Base-by-base conservation (phyloP, 2,329 filamentous ascomycete species). In the Diaporthe helianthi region DNA sequence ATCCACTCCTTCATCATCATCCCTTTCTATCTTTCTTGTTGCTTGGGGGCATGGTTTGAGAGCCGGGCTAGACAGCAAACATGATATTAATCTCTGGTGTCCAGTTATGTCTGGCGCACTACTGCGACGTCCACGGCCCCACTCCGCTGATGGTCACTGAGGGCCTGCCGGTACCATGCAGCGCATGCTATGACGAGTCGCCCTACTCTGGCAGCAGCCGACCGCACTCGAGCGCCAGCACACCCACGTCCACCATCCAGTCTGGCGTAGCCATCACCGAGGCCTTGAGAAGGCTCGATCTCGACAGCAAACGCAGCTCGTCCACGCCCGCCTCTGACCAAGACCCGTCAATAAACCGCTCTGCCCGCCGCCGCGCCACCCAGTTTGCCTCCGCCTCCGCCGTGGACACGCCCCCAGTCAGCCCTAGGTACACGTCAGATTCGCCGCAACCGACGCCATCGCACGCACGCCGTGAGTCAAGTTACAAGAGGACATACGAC, bases 71-170 rank as follows among this genome's bases (percentile, higher is more conserved):
- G 64, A 41, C 47, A 61, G 31, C 44, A 54, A 68, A 29, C 69
- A 76, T 72, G 71, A 76, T 81, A 76, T 81, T 84, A 76, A 84
- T 78, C 26, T 76, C 78, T 19, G 74, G 77, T 61, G 73, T 88
- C 69, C 85, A 91, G 89, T 81, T 91, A 76, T 90, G 88, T 78
- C 84, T 92, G 74, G 89, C 89, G 75, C 89, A 91, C 78, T 91
- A 91, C 77, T 92, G 89, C 83, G 89, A 92, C 78, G 83, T 87
- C 72, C 89, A 92, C 80, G 89, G 89, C 72, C 89, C 89, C 60
- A 91, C 89, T 55, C 89, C 89, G 61, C 79, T 92, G 69, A 90
- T 92, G 86, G 89, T 91, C 75, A 92, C 89, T 44, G 89, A 92
- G 77, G 89, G 88, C 60, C 79, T 90, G 17, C 87, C 88, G 2